Evolutionary conservation across 495 filamentous ascomycete genomes (phyloP).

Genomic region (Tuber umbilicatum): DNA sequence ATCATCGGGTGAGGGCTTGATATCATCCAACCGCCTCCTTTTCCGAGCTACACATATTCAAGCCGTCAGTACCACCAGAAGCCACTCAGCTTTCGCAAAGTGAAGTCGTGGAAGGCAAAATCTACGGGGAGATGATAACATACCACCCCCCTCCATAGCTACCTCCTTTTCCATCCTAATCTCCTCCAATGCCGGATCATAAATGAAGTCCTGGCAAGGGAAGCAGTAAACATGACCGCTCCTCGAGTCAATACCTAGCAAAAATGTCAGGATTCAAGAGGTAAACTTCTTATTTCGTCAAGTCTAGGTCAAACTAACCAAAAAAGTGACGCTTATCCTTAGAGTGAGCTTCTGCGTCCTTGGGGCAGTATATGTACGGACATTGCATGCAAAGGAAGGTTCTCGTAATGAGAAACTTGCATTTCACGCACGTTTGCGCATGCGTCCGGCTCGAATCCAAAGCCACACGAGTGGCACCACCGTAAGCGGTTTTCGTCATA

Average conservation of each 20-base stretch:
- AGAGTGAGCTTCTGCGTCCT: constrained; percentile 54
- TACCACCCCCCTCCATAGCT: constrained; percentile 41
- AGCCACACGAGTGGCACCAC: constrained; percentile 34
- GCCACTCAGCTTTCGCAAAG: constrained; percentile 2
- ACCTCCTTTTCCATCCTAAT: constrained; percentile 50
- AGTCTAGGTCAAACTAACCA: constrained; percentile 48
- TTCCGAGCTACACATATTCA: constrained; percentile 31
- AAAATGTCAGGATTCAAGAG: constrained; percentile 22
- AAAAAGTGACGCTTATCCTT: constrained; percentile 57
- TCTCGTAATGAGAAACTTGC: constrained; percentile 47
- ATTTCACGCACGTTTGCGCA: constrained; percentile 32
- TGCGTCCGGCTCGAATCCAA: constrained; percentile 30
- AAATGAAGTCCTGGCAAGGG: constrained; percentile 76
- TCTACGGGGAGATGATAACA: constrained; percentile 28
- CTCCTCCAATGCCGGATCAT: constrained; percentile 75
- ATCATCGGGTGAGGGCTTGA: constrained; percentile 47
- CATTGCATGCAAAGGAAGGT: constrained; percentile 70
- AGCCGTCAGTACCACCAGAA: constrained; percentile 3
- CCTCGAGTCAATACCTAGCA: constrained; percentile 71
- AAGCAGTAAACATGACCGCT: constrained; percentile 74
- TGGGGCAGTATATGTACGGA: constrained; percentile 52
- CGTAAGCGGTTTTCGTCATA: constrained; percentile 16
- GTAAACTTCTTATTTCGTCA: background rate
- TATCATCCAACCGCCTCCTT: constrained; percentile 42
- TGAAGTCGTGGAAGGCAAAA: background rate